These are phyloP conservation scores for Leishmania arabica DNA, from an alignment of 208 protist genomes.

Conservation along the genomic window DNA sequence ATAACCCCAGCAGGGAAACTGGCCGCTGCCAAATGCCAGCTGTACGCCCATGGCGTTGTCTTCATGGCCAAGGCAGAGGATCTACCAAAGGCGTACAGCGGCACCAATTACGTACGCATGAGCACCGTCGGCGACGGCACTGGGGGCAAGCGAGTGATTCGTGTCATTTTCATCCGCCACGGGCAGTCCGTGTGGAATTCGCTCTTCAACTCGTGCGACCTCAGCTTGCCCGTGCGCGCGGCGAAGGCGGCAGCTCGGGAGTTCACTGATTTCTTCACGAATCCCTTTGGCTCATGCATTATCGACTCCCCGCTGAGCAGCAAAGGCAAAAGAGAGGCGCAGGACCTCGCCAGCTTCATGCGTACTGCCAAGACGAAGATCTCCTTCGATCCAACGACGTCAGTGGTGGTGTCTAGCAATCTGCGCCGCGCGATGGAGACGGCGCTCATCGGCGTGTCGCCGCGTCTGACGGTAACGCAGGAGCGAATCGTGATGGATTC, in stretches of 20 bases:
- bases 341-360: slow-evolving; percentile 74
- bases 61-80: slow-evolving; percentile 79
- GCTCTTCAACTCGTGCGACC: slow-evolving; percentile 80
- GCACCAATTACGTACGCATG: slow-evolving; percentile 76
- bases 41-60: slow-evolving; percentile 52
- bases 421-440: slow-evolving; percentile 91
- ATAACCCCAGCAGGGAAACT: slow-evolving; percentile 46
- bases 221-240: slow-evolving; percentile 60
- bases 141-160: slow-evolving; percentile 60
- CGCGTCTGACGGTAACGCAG: slow-evolving; percentile 55
- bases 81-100: slow-evolving; percentile 61
- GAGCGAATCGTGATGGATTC: slow-evolving; percentile 89
- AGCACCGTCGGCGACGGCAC: slow-evolving; percentile 28
- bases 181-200: slow-evolving; percentile 95
- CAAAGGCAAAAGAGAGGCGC: slow-evolving; percentile 68
- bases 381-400: slow-evolving; percentile 56
- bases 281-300: slow-evolving; percentile 83
- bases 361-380: slow-evolving; percentile 62
- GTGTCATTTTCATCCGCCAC: slow-evolving; percentile 93
- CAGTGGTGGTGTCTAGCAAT: slow-evolving; percentile 84
- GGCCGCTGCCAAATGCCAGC: slow-evolving; percentile 47
- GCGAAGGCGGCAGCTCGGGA: slow-evolving; percentile 56
- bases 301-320: slow-evolving; percentile 91
- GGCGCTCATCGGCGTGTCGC: slow-evolving; percentile 62
- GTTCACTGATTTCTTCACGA: slow-evolving; percentile 60